Evolutionary conservation across 2,329 filamentous ascomycete genomes (phyloP).

Genomic region (Rhynchosporium graminicola): DNA sequence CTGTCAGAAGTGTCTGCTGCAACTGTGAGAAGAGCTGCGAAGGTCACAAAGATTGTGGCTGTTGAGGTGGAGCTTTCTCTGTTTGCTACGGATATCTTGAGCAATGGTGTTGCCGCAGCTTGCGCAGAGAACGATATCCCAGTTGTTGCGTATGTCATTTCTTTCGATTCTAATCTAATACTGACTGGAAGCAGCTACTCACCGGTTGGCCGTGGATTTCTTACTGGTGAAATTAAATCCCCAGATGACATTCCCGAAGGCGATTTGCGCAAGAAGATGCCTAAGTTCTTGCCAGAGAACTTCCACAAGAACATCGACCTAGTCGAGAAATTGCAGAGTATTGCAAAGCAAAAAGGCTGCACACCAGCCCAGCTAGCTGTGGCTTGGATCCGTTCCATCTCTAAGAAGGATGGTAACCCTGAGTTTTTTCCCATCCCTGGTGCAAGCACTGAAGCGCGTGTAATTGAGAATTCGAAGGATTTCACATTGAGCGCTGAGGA

Average conservation of each 20-base stretch:
- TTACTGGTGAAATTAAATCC: slow-evolving; percentile 54
- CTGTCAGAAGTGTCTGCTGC: slow-evolving; percentile 47
- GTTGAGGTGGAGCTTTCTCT: slow-evolving; percentile 51
- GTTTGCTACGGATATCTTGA: slow-evolving; percentile 42
- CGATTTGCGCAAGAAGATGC: slow-evolving; percentile 58
- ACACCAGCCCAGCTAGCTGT: slow-evolving; percentile 67
- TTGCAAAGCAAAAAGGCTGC: slow-evolving; percentile 61
- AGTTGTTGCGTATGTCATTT: slow-evolving; percentile 53
- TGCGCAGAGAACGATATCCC: slow-evolving; percentile 67
- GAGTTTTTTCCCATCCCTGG: slow-evolving; percentile 67
- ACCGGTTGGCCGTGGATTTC: slow-evolving; percentile 64
- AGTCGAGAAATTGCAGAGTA: slow-evolving; percentile 54
- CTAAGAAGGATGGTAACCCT: slow-evolving; percentile 36
- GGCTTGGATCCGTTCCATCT: slow-evolving; percentile 50
- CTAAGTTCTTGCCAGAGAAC: slow-evolving; percentile 63
- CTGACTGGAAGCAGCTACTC: slow-evolving; percentile 53
- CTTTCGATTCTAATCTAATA: slow-evolving; percentile 19
- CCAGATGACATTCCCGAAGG: slow-evolving; percentile 56
- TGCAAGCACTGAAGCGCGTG: slow-evolving; percentile 55
- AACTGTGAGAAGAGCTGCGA: slow-evolving; percentile 45
- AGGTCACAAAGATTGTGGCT: slow-evolving; percentile 45
- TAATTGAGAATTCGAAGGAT: slow-evolving; percentile 60
- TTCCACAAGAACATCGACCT: slow-evolving; percentile 67
- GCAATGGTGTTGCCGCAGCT: slow-evolving; percentile 46
- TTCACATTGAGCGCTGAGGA: slow-evolving; percentile 54